Evolutionary conservation across 495 filamentous ascomycete species (phyloP).

Genomic region (Staphylotrichum tortipilum): DNA sequence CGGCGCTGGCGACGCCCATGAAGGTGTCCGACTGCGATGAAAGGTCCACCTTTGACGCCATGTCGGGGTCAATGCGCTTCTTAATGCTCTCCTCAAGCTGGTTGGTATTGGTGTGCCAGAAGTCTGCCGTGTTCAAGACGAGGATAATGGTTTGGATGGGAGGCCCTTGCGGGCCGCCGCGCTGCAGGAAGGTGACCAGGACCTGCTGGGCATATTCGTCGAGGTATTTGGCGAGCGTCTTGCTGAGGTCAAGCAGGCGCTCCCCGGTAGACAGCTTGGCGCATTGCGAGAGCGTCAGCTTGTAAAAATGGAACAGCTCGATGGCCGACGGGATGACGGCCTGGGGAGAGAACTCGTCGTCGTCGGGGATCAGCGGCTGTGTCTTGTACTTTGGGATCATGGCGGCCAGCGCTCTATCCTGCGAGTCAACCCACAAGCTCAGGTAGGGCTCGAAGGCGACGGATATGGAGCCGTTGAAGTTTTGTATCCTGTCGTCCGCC

Average conservation of each 20-base stretch:
- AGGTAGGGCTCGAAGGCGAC: constrained; percentile 97
- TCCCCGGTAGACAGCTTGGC: constrained; percentile 88
- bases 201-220: constrained; percentile 95
- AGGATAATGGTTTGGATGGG: constrained; percentile 69
- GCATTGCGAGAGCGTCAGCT: constrained; percentile 82
- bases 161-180: constrained; percentile 49
- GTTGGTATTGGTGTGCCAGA: constrained; percentile 86
- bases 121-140: constrained; percentile 93
- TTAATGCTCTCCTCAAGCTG: constrained; percentile 95
- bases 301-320: constrained; percentile 95
- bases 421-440: constrained; percentile 92
- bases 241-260: constrained; percentile 76
- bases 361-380: constrained; percentile 67
- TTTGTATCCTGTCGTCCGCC: constrained; percentile 62
- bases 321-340: constrained; percentile 89
- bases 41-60: constrained; percentile 69
- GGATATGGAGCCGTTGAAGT: constrained; percentile 87
- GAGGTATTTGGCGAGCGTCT: constrained; percentile 82
- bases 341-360: constrained; percentile 88
- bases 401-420: constrained; percentile 78
- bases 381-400: constrained; percentile 85
- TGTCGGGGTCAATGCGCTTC: constrained; percentile 68
- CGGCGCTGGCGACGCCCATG: constrained; percentile 86
- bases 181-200: constrained; percentile 65
- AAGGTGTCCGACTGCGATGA: constrained; percentile 91